Base-by-base conservation (phyloP, 2,329 filamentous ascomycete species). In the Pseudopithomyces maydicus region DNA sequence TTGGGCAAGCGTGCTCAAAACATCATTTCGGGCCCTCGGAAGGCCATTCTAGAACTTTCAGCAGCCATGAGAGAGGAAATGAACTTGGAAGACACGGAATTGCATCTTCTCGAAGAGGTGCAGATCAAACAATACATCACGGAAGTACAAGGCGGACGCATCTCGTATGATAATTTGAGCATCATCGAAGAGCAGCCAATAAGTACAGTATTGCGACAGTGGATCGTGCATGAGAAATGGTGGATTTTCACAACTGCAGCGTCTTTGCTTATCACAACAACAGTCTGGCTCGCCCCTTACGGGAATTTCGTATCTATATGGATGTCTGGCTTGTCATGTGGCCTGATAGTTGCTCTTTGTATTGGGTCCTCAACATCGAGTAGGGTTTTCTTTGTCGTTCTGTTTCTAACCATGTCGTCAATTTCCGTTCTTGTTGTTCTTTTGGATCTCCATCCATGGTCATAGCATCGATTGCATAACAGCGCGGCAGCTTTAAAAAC, bases 1-100 rank as follows among this genome's bases (percentile, higher is more conserved):
- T 48, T 67, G 56, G 39, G 44, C 1, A 51, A 50, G 12, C 53
- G 58, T 6, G 58, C 56, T 14, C 20, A 48, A 2, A 33, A 23
- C 1, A 47, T 55, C 1, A 51, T 69, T 1, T 58, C 61, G 6
- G 63, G 66, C 2, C 57, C 63, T n/a, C 42, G 61, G 17, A 66
- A 67, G 51, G 61, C 68, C 20, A 33, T 67, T 0, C 29, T 71
- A 3, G 57, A 69, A n/a, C 62, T 71, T 10, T 60, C 67, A 3
- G 43, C 53, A 1, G 60, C 65, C 1, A 70, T 69, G 55, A 47
- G 36, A 8, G 33, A 43, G 20, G 52, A 55, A 14, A 17, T 54
- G 22, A 20, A 32, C n/a, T 11, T 20, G 19, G 39, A 44, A 15
- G 22, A 32, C 7, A 11, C 29, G 6, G 14, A 32, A 15, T 14